These are phyloP conservation scores for Venturia aucupariae DNA, from an alignment of 2,329 filamentous ascomycete genomes.

Conservation along the genomic window DNA sequence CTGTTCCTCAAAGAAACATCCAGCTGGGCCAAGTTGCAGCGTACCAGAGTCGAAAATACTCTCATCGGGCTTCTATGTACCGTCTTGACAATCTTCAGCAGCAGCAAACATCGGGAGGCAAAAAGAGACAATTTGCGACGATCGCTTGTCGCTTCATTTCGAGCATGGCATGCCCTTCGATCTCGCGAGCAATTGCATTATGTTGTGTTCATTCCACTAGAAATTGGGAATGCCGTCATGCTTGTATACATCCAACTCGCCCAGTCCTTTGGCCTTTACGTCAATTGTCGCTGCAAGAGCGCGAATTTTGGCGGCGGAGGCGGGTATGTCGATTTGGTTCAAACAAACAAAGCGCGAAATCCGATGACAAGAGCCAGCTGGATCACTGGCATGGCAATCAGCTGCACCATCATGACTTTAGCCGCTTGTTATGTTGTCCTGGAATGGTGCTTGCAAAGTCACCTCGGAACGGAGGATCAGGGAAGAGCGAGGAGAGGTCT, in stretches of 20 bases:
- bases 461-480: constrained; percentile 11
- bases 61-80: not conserved
- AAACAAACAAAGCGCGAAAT: not conserved
- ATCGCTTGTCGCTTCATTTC: not conserved
- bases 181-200: constrained; percentile 8
- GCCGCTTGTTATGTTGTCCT: constrained; percentile 12
- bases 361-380: constrained; percentile 2
- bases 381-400: constrained; percentile 11
- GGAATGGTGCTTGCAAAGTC: constrained; percentile 15
- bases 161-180: not conserved
- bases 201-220: constrained; percentile 11
- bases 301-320: constrained; percentile 5
- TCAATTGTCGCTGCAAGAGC: constrained; percentile 14
- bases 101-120: not conserved
- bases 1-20: not conserved
- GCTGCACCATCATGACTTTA: constrained; percentile 10
- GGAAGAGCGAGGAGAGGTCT: constrained; percentile 12
- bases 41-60: not conserved
- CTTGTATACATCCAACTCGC: constrained; percentile 7
- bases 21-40: not conserved
- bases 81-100: not conserved
- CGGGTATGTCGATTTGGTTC: constrained; percentile 13
- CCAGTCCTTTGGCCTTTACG: constrained; percentile 12
- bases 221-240: constrained; percentile 6
- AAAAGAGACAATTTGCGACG: constrained; percentile 6